phyloP scores from a whole-genome alignment of 306 rosid genomes.

The Pachyrhizus erosus region DNA sequence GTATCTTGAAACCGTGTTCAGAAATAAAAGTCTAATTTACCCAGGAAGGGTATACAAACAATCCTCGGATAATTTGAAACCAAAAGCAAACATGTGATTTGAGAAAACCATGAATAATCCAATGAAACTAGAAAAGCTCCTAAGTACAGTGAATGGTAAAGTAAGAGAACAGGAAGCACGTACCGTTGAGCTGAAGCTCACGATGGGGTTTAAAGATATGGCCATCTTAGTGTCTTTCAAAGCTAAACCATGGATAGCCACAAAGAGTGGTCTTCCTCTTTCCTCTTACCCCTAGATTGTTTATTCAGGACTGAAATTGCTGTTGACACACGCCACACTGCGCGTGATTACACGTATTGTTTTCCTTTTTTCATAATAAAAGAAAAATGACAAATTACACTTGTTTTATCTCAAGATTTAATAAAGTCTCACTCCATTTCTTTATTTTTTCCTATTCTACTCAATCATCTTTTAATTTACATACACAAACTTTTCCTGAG shows the following conservation, averaged over 20 bases:
- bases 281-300: conserved; percentile 34
- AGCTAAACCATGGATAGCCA: conserved; percentile 61
- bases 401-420: neutral
- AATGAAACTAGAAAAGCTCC: neutral
- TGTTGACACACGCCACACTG: conserved; percentile 12
- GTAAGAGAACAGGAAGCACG: conserved; percentile 9
- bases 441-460: neutral
- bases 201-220: conserved; percentile 61
- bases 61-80: neutral
- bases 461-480: neutral
- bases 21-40: neutral
- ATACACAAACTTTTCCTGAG: neutral
- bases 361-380: neutral
- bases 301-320: neutral
- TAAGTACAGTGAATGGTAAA: neutral
- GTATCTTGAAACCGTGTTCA: neutral
- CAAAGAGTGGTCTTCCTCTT: conserved; percentile 20
- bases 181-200: conserved; percentile 69
- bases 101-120: neutral
- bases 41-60: neutral
- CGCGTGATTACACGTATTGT: conserved; percentile 30
- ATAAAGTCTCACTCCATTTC: neutral
- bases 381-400: neutral
- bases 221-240: conserved; percentile 61
- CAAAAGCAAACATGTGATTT: neutral